Percentiles rank a stretch among this genome's conserved stretches.
These are phyloP conservation scores for Hymenoscyphus linearis DNA, from an alignment of 2,329 filamentous ascomycete genomes.

Conservation along the genomic window DNA sequence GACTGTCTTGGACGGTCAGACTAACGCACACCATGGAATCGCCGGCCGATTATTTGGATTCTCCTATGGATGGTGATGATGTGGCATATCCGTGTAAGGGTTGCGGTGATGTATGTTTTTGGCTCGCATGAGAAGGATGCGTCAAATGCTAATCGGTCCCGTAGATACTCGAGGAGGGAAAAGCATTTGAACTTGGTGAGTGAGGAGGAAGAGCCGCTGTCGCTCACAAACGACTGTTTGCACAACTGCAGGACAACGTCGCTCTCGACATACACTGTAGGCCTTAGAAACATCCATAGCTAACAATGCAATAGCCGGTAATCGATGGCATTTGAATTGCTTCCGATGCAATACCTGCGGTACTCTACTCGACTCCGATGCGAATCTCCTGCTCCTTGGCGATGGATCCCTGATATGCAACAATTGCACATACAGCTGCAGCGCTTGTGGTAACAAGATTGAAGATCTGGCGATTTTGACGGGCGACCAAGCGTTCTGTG, in stretches of 20 bases:
- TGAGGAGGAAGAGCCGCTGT: conserved; percentile 17
- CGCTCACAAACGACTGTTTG: background rate
- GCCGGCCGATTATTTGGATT: conserved; percentile 49
- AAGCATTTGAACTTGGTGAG: conserved; percentile 93
- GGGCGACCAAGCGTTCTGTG: conserved; percentile 96
- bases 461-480: conserved; percentile 96
- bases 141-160: conserved; percentile 20
- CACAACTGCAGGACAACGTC: background rate
- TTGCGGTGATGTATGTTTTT: conserved; percentile 71
- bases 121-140: background rate
- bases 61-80: conserved; percentile 64
- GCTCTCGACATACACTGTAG: background rate
- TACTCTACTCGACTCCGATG: conserved; percentile 94
- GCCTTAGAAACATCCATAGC: conserved; percentile 9
- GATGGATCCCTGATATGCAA: conserved; percentile 98
- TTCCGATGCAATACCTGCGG: conserved; percentile 96
- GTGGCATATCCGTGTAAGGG: conserved; percentile 82
- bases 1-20: conserved; percentile 12
- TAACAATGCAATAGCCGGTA: conserved; percentile 61
- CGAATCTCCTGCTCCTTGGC: conserved; percentile 91
- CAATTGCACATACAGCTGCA: conserved; percentile 99
- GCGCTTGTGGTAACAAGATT: conserved; percentile 93
- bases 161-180: conserved; percentile 95
- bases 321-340: conserved; percentile 98
- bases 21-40: conserved; percentile 43